Evolutionary conservation across 176 grass and related monocot genomes (phyloP).

Genomic region (Juncus inflexus): DNA sequence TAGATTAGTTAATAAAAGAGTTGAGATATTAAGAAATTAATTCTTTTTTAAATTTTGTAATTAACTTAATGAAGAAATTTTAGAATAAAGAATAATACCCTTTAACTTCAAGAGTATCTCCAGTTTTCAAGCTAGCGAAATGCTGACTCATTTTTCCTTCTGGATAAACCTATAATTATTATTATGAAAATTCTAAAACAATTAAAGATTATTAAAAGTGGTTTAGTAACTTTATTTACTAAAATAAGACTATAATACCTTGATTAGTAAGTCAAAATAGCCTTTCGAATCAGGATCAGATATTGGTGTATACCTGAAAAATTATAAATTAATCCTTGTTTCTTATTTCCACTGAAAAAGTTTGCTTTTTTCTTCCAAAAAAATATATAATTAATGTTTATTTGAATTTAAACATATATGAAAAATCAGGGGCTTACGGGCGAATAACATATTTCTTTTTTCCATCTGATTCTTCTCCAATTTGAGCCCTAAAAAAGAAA

Average conservation of each 20-base stretch:
- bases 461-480: constrained; percentile 83
- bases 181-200: constrained; percentile 18
- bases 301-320: constrained; percentile 76
- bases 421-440: constrained; percentile 55
- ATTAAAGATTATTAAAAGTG: not conserved
- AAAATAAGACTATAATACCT: constrained; percentile 41
- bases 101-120: constrained; percentile 95
- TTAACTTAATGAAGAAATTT: not conserved
- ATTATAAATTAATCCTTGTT: not conserved
- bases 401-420: constrained; percentile 26
- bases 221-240: constrained; percentile 13
- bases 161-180: constrained; percentile 67
- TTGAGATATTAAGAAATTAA: not conserved
- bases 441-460: constrained; percentile 89
- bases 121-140: constrained; percentile 80
- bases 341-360: too few species aligned
- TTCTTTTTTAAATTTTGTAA: too few species aligned
- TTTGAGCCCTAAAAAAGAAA: constrained; percentile 55
- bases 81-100: constrained; percentile 40
- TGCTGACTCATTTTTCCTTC: constrained; percentile 97
- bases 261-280: constrained; percentile 88
- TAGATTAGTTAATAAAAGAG: not conserved
- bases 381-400: constrained; percentile 59
- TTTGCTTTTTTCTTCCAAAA: too few species aligned
- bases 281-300: constrained; percentile 89